Evolutionary conservation across 2,329 filamentous ascomycete genomes (phyloP), one percentile per base, ranked within the genome.

Genomic region (Botrytis deweyae): DNA sequence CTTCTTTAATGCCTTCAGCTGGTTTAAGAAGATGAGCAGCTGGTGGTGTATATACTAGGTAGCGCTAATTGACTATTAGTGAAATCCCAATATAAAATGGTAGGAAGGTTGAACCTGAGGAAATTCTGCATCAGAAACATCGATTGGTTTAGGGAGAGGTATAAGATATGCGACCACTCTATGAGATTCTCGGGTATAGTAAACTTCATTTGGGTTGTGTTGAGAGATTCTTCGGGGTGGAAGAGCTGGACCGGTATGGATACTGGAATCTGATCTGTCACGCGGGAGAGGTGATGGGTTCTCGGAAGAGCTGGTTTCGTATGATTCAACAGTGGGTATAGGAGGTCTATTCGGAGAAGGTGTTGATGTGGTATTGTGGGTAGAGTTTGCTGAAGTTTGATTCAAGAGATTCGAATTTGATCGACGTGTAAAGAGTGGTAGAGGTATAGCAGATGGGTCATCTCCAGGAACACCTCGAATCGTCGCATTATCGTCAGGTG

Each of bases 101-200:
- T 33, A 52, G 25, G 25, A 33, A n/a, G 14, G 14, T 52, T 36
- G 16, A 52, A 65, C 70, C 38, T 72, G 70, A 33, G 70, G 70
- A 52, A 72, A 66, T 33, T 72, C 70, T 14, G 36, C 66, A 67
- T 72, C 70, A 8, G 61, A 42, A 25, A 65, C 46, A 44, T 33
- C 33, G 38, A 67, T 72, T n/a, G 75, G 75, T 22, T 70, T 74
- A 25, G 75, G 74, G 16, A 76, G 44, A 6, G 75, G 75, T 38
- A 76, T 75, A 14, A 76, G 46, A 59, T 76, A 76, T 22, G 72
- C 72, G 36, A 76, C 52, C 10, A 76, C 44, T 29, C 62, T 72
- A 38, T 76, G 58, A 8, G 74, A 67, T 29, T 76, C 72, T 36
- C 75, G 67, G 18, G 68, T 74, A 22, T 75, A 76, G 44, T 67